These are phyloP conservation scores for Agaricus sinodeliciosus DNA, from an alignment of 768 basidiomycete genomes.

Conservation along the genomic window DNA sequence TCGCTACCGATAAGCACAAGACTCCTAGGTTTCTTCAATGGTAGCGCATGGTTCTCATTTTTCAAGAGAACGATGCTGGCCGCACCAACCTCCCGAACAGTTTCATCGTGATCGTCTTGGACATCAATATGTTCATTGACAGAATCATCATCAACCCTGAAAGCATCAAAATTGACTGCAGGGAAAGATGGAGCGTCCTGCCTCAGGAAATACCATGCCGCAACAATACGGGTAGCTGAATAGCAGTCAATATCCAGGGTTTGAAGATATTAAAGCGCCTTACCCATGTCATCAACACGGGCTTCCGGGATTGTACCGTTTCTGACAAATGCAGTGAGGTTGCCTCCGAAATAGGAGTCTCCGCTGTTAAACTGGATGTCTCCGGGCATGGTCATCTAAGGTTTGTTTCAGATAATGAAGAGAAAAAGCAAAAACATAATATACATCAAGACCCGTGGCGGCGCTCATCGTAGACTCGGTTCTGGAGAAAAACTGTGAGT, in stretches of 20 bases:
- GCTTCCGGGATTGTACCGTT: slow-evolving; percentile 64
- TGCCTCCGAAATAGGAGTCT: slow-evolving; percentile 57
- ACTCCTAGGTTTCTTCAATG: slow-evolving; percentile 52
- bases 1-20: slow-evolving; percentile 60
- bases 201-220: slow-evolving; percentile 58
- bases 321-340: slow-evolving; percentile 59
- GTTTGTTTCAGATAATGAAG: background rate
- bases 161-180: slow-evolving; percentile 64
- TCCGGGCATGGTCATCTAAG: slow-evolving; percentile 71
- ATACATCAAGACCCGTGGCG: slow-evolving; percentile 57
- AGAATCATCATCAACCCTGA: slow-evolving; percentile 39
- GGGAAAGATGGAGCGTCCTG: slow-evolving; percentile 65
- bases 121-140: slow-evolving; percentile 63
- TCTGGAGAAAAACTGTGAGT: slow-evolving; percentile 13
- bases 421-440: slow-evolving; percentile 12
- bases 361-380: slow-evolving; percentile 44
- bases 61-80: slow-evolving; percentile 74
- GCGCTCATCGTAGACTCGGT: slow-evolving; percentile 57
- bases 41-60: slow-evolving; percentile 51
- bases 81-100: slow-evolving; percentile 69
- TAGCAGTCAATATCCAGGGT: background rate
- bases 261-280: slow-evolving; percentile 14
- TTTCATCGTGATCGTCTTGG: slow-evolving; percentile 56
- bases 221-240: slow-evolving; percentile 66
- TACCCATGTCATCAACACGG: slow-evolving; percentile 74